Evolutionary conservation across 148 eudicot species (phyloP), one percentile per base, ranked within the genome.

Genomic region (Drosera capensis): DNA sequence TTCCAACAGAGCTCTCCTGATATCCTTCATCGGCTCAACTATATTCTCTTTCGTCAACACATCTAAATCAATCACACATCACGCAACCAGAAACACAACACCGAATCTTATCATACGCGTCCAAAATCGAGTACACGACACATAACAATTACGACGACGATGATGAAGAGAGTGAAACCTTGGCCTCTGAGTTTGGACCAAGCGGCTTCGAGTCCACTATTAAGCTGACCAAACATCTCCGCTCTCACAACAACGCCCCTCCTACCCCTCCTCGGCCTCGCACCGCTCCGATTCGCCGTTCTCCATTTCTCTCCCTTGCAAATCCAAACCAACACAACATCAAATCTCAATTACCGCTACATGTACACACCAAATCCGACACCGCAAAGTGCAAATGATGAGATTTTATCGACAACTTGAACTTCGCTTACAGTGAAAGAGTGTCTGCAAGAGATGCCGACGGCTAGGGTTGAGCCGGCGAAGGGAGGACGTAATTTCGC

Each of bases 211-310:
- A 90, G 95, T 13, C 97, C 87, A 60, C 71, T 65, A 3, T 84
- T 80, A 8, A 90, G 77, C 68, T 84, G 93, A 14, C 97, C 97
- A 34, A 90, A 90, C 97, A 90, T 90, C 60, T 90, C 97, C 0
- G 93, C 97, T 68, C 68, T 80, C n/a, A n/a, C n/a, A 40, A 84
- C 56, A 14, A 66, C 59, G 3, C 62, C 57, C 3, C 67, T 48
- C 52, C 29, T 64, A 40, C 63, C 76, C 55, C 78, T 75, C 43
- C 60, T 40, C 21, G 13, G 51, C 8, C 47, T 51, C 11, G 52
- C 41, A 17, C 26, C 43, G 50, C 54, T 59, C 5, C 71, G 71
- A 47, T 88, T 72, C 48, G 83, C 82, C 51, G 49, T 53, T 24
- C 67, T 66, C 97, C 97, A 80, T 45, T 78, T 38, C 35, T 80